A percentile compares a stretch with the other conserved stretches of the same genome.
Evolutionary conservation across 1,284 basidiomycete genomes (phyloP).

Genomic region (Papiliotrema fonsecae): DNA sequence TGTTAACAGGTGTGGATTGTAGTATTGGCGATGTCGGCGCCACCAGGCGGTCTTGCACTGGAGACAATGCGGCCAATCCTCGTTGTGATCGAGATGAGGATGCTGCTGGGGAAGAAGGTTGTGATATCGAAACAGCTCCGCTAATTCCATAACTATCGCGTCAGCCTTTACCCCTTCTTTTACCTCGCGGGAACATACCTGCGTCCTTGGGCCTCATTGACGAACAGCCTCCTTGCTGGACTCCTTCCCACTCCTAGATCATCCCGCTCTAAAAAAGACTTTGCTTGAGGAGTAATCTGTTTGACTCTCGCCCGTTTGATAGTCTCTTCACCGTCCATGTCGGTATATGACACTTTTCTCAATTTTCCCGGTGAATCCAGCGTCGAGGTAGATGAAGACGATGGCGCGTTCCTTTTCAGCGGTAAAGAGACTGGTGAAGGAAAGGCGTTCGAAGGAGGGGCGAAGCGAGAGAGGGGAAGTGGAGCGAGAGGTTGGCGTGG

Average conservation of each 20-base stretch:
- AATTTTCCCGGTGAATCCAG: neutral
- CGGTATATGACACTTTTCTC: constrained; percentile 8
- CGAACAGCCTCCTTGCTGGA: constrained; percentile 31
- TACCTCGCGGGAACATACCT: too few relatives aligned
- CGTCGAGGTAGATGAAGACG: neutral
- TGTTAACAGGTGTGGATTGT: neutral
- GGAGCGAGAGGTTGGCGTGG: constrained; percentile 12
- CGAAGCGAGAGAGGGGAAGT: constrained; percentile 14
- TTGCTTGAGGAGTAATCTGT: constrained; percentile 19
- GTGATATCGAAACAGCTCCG: constrained; percentile 16
- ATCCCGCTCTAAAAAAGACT: constrained; percentile 20
- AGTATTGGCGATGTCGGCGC: too few relatives aligned
- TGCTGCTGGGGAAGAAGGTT: neutral
- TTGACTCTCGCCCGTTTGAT: constrained; percentile 1
- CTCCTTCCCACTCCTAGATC: constrained; percentile 27
- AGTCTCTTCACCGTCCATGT: constrained; percentile 1
- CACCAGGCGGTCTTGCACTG: too few relatives aligned
- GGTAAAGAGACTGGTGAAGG: constrained; percentile 22
- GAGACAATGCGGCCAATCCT: too few relatives aligned
- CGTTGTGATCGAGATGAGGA: constrained; percentile 1
- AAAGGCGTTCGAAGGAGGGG: constrained; percentile 1
- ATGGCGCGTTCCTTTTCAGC: constrained; percentile 11
- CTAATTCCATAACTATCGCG: constrained; percentile 12
- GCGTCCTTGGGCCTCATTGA: too few relatives aligned
- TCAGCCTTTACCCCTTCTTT: neutral